Evolutionary conservation across 352 stramenopile genomes (phyloP).

Genomic region (Paralagenidium karlingii): DNA sequence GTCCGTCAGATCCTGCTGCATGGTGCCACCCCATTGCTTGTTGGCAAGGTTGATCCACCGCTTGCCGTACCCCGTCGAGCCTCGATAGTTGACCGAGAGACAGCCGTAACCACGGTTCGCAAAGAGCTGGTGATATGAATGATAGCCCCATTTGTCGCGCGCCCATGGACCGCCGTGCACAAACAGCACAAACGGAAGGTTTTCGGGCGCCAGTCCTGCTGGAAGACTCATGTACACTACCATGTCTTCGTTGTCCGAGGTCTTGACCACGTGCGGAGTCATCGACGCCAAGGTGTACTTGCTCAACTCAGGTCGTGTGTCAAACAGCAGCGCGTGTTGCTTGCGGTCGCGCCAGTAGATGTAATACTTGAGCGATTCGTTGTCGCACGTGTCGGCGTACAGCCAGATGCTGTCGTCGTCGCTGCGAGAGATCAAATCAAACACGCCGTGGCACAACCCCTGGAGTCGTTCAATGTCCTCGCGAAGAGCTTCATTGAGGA

Average conservation of each 20-base stretch:
- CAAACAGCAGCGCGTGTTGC: constrained; percentile 18
- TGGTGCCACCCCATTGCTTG: constrained; percentile 18
- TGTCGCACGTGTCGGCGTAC: constrained; percentile 41
- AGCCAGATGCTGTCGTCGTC: constrained; percentile 50
- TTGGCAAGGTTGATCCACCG: constrained; percentile 43
- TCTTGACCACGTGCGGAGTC: constrained; percentile 21
- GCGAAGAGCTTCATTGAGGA: constrained; percentile 15
- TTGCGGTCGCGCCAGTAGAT: constrained; percentile 17
- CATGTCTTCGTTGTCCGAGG: constrained; percentile 27
- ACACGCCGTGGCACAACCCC: constrained; percentile 5
- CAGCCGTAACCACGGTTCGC: constrained; percentile 28
- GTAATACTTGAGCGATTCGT: constrained; percentile 31
- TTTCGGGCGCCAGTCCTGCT: constrained; percentile 8
- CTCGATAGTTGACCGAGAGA: constrained; percentile 48
- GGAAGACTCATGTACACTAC: constrained; percentile 29
- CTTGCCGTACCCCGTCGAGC: constrained; percentile 59
- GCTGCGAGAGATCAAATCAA: constrained; percentile 16
- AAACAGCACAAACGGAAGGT: constrained; percentile 22
- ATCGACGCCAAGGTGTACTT: constrained; percentile 22
- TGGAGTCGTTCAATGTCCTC: constrained; percentile 15
- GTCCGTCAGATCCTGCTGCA: constrained; percentile 39
- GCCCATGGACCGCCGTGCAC: constrained; percentile 28
- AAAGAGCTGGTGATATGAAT: constrained; percentile 23
- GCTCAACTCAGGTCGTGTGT: constrained; percentile 17
- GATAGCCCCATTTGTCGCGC: constrained; percentile 16